Evolutionary conservation across 1,284 basidiomycete species (phyloP).

Genomic region (Pseudozyma sp.): DNA sequence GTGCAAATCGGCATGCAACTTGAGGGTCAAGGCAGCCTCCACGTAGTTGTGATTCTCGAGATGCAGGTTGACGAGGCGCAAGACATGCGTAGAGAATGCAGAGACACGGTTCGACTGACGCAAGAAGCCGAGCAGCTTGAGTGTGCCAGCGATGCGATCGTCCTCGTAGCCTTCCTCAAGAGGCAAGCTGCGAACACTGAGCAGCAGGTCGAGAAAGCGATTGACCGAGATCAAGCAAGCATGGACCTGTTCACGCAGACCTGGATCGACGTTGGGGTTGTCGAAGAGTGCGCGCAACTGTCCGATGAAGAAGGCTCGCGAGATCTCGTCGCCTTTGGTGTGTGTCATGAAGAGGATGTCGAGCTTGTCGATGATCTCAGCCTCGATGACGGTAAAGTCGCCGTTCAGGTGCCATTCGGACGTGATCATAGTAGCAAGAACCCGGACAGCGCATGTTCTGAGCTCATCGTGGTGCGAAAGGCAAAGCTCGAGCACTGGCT

Average conservation of each 20-base stretch:
- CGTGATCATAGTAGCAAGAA: slow-evolving; percentile 95
- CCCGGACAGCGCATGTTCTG: slow-evolving; percentile 84
- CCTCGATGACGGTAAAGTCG: slow-evolving; percentile 75
- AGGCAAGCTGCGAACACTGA: slow-evolving; percentile 85
- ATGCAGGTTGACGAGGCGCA: slow-evolving; percentile 72
- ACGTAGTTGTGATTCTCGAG: slow-evolving; percentile 87
- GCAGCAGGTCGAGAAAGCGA: slow-evolving; percentile 90
- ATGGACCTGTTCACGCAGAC: slow-evolving; percentile 81
- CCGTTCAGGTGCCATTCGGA: slow-evolving; percentile 75
- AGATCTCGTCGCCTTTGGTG: slow-evolving; percentile 88
- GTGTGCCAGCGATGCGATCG: slow-evolving; percentile 90
- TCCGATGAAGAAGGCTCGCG: slow-evolving; percentile 90
- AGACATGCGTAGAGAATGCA: slow-evolving; percentile 63
- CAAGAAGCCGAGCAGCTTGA: slow-evolving; percentile 72
- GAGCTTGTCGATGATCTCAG: slow-evolving; percentile 92
- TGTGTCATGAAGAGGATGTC: slow-evolving; percentile 92
- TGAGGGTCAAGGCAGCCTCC: slow-evolving; percentile 88
- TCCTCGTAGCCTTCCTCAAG: slow-evolving; percentile 72
- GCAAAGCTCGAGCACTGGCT: slow-evolving; percentile 90
- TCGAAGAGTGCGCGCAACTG: slow-evolving; percentile 90
- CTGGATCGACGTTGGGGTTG: slow-evolving; percentile 80
- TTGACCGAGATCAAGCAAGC: slow-evolving; percentile 89
- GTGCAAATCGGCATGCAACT: slow-evolving; percentile 89
- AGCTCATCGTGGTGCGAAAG: slow-evolving; percentile 93
- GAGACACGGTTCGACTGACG: slow-evolving; percentile 62